Base-by-base conservation (phyloP, 148 eudicot genomes). In the Linanthus parryae region DNA sequence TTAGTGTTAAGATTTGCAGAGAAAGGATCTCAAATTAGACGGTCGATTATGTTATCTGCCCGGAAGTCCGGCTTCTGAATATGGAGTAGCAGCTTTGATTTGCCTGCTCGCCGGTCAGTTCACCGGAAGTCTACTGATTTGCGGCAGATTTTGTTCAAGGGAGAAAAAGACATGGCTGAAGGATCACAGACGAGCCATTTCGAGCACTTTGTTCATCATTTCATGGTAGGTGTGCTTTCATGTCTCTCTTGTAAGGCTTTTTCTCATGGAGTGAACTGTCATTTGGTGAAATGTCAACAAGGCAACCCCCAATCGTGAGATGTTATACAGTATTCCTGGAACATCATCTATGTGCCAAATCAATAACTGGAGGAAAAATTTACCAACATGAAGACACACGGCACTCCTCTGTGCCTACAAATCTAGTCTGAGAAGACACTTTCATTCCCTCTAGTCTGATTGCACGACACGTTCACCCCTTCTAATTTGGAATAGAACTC, bases 21-120 rank as follows among this genome's bases (percentile, higher is more conserved):
- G 28, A 38, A 52, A 67, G 36, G 81, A 83, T 68, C 66, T 80
- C 48, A 77, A 71, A 56, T 50, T 82, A 29, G 76, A 85, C 41
- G 95, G 85, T 16, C 63, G 58, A 52, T 48, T 80, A n/a, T 89
- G 97, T 65, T 57, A 49, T 50, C 25, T 85, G 29, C 91, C 83
- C 8, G 48, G 43, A 64, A 89, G 75, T 62, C 44, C 29, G 8
- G 84, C 95, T 3, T 85, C 69, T 51, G 66, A 72, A 43, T 62
- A 67, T 11, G 95, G 97, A 27, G 50, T 78, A 23, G 72, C 58
- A 2, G 80, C 78, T 39, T 58, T 85, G 52, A 48, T 72, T 18
- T 78, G 84, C 63, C 58, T 67, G 15, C 29, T 42, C 13, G 44
- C 44, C 5, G 78, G 71, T 22, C 85, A 85, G 59, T 54, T 83